Evolutionary conservation across 306 rosid genomes (phyloP), one percentile per base, ranked within the genome.

Genomic region (Aeschynomene evenia): DNA sequence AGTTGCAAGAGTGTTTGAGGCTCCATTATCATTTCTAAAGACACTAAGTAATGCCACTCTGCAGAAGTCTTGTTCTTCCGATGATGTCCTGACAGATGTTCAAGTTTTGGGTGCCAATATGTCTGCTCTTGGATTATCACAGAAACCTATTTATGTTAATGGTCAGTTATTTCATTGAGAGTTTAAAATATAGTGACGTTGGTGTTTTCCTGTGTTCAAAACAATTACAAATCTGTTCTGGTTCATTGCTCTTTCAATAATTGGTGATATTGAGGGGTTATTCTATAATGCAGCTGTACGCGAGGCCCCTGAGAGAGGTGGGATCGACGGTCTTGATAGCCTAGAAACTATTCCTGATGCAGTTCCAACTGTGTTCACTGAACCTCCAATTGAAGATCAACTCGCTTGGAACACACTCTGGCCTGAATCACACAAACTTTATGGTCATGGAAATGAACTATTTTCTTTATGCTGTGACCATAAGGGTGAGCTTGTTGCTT

Each of bases 51-150:
- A 86, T 80, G 92, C 96, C 79, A 79, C 85, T 46, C 63, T 78
- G 69, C 80, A 73, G 73, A 82, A 78, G 23, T 73, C 81, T 62
- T 15, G 77, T 68, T 66, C 75, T 67, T 57, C 80, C 2, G 95
- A 89, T 72, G 95, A 89, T 76, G 33, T 78, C 67, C 82, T 81
- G 37, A 64, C 56, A 54, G 89, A 81, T 26, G 88, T 89, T 80
- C 96, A 95, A 73, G 79, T 95, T 74, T 87, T 95, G 91, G 99
- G 99, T 80, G 99, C 99, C 72, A 95, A 95, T 81, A 91, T 95
- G 97, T 95, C 99, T 40, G 96, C 99, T 73, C 97, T 95, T 79
- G 96, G 99, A 66, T 85, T 91, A 57, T 95, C 99, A 53, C 97
- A 91, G 82, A 95, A 87, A 78, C 99, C 99, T 66, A 95, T 95